phyloP scores from a whole-genome alignment of 2,329 filamentous ascomycete species.

The Xylaria sp. region DNA sequence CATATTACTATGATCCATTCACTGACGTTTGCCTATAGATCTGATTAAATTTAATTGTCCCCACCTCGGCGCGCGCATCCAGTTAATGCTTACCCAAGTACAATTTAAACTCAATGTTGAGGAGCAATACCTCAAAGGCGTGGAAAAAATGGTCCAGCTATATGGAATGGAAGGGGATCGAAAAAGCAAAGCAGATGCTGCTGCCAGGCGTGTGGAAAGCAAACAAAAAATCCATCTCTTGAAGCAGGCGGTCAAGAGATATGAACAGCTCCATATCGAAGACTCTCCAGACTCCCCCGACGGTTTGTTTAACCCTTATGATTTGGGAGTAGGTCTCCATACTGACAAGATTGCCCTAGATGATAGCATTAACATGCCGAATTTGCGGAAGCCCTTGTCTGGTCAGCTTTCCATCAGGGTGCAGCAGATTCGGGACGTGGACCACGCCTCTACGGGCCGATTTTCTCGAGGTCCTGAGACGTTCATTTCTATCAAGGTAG shows the following conservation, averaged over 20 bases:
- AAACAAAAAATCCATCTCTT: constrained; percentile 97
- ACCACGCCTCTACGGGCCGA: constrained; percentile 82
- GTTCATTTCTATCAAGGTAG: constrained; percentile 94
- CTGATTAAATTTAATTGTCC: constrained; percentile 98
- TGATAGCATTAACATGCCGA: constrained; percentile 94
- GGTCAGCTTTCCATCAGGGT: constrained; percentile 88
- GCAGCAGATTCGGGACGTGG: constrained; percentile 89
- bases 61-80: constrained; percentile 93
- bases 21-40: constrained; percentile 59
- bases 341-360: constrained; percentile 58
- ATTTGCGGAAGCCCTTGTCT: constrained; percentile 92
- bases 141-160: constrained; percentile 98
- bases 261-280: constrained; percentile 92
- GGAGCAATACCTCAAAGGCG: constrained; percentile 97
- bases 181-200: constrained; percentile 92
- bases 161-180: constrained; percentile 97
- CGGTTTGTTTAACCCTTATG: constrained; percentile 60
- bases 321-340: not conserved
- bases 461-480: constrained; percentile 94
- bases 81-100: constrained; percentile 97
- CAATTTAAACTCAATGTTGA: constrained; percentile 99
- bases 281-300: constrained; percentile 79
- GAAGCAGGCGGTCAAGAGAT: constrained; percentile 94
- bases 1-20: not conserved
- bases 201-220: constrained; percentile 87